A percentile compares a stretch with the other conserved stretches of the same genome.
phyloP scores from a whole-genome alignment of 192 early-diverging fungal genomes.

The Geranomyces michiganensis region DNA sequence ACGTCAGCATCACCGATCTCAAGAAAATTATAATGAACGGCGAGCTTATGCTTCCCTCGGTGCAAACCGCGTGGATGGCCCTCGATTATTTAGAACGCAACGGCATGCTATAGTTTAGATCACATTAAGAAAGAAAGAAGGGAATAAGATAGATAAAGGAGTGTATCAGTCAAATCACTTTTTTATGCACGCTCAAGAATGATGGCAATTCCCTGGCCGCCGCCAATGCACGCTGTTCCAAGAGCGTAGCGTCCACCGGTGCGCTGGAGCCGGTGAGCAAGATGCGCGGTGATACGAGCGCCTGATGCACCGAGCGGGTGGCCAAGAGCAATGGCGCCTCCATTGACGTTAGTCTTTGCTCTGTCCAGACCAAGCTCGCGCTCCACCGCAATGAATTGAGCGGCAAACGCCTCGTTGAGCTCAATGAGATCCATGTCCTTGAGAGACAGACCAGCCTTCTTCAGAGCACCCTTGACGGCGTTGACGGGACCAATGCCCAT shows the following conservation, averaged over 20 bases:
- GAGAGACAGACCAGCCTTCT: slow-evolving; percentile 73
- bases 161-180: background rate
- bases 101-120: slow-evolving; percentile 1
- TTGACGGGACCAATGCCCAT: slow-evolving; percentile 98
- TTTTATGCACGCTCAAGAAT: slow-evolving; percentile 62
- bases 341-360: slow-evolving; percentile 79
- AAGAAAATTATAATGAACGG: slow-evolving; percentile 22
- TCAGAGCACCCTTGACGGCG: slow-evolving; percentile 84
- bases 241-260: slow-evolving; percentile 85
- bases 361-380: slow-evolving; percentile 85
- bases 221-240: slow-evolving; percentile 95
- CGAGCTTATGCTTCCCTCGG: slow-evolving; percentile 31
- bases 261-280: slow-evolving; percentile 81
- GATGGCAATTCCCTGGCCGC: slow-evolving; percentile 83
- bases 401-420: slow-evolving; percentile 99
- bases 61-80: slow-evolving; percentile 30
- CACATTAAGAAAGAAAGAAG: no score
- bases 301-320: slow-evolving; percentile 97
- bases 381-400: slow-evolving; percentile 86
- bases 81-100: slow-evolving; percentile 15
- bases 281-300: slow-evolving; percentile 88
- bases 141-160: no score
- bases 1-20: slow-evolving; percentile 25
- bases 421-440: slow-evolving; percentile 90
- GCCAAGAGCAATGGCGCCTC: slow-evolving; percentile 88